A percentile compares a stretch with the other conserved stretches of the same genome.
phyloP scores from a whole-genome alignment of 73 alveolate species.

The Tetrahymena borealis region DNA sequence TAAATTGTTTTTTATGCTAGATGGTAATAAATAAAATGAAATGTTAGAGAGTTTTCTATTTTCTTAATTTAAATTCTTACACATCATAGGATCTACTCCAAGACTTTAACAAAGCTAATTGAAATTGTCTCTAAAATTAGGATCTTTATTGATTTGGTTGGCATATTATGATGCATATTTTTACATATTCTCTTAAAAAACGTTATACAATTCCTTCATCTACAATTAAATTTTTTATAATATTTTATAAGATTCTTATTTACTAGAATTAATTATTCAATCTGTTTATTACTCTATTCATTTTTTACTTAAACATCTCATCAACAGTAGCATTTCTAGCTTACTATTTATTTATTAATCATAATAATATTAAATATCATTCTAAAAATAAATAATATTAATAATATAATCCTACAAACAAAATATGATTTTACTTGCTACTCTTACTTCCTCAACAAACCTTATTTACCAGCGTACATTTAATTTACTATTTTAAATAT shows the following conservation, averaged over 20 bases:
- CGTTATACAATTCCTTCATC: slow-evolving; percentile 14
- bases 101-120: slow-evolving; percentile 20
- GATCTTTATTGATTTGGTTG: slow-evolving; percentile 21
- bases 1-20: slow-evolving; percentile 8
- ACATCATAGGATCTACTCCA: slow-evolving; percentile 41
- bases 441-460: not conserved
- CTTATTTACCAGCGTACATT: not conserved
- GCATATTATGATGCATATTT: slow-evolving; percentile 24
- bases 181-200: slow-evolving; percentile 22
- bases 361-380: not conserved
- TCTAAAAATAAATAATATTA: not conserved
- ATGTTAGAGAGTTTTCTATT: not conserved
- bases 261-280: not conserved
- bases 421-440: not conserved
- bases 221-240: not conserved
- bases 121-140: slow-evolving; percentile 40
- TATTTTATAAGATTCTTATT: not conserved
- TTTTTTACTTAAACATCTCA: not conserved
- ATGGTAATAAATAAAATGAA: not conserved
- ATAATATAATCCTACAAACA: not conserved
- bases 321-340: not conserved
- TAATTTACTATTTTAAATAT: no score
- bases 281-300: not conserved
- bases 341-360: not conserved
- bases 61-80: not conserved